These are phyloP conservation scores for Trichoderma oligosporum DNA, from an alignment of 2,329 filamentous ascomycete genomes.

Conservation along the genomic window DNA sequence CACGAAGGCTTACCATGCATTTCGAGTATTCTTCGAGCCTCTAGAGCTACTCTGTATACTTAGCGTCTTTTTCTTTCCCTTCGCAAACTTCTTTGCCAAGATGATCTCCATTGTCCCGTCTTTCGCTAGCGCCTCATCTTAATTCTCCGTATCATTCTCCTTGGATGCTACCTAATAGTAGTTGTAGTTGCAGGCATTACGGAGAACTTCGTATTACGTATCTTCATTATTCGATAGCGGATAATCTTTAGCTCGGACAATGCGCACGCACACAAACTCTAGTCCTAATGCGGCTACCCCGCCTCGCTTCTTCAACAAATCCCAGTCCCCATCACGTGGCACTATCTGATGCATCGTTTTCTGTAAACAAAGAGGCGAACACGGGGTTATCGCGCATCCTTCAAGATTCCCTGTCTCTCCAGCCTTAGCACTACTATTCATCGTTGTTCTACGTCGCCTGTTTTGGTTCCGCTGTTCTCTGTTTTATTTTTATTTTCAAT, in stretches of 20 bases:
- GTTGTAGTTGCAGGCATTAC: no score
- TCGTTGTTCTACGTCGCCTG: neutral
- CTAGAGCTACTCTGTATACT: no score
- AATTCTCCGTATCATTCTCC: no score
- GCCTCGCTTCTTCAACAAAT: neutral
- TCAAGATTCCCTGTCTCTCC: neutral
- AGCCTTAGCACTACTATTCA: neutral
- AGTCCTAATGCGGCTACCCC: neutral
- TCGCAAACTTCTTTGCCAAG: no score
- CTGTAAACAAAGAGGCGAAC: slow-evolving; percentile 7
- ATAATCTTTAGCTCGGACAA: no score
- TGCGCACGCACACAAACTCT: neutral
- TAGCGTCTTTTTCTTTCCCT: no score
- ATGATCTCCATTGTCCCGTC: no score
- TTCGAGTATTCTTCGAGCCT: slow-evolving; percentile 28
- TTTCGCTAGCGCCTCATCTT: no score
- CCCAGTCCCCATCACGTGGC: slow-evolving; percentile 10
- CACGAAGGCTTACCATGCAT: slow-evolving; percentile 26
- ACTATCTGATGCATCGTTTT: neutral
- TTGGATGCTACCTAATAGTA: no score
- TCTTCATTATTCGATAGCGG: no score
- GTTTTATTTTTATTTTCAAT: neutral
- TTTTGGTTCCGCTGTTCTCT: neutral
- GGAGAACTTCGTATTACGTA: no score
- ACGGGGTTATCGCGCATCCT: slow-evolving; percentile 10